Evolutionary conservation across 2,329 filamentous ascomycete species (phyloP).

Genomic region (Eurotiales sp.): DNA sequence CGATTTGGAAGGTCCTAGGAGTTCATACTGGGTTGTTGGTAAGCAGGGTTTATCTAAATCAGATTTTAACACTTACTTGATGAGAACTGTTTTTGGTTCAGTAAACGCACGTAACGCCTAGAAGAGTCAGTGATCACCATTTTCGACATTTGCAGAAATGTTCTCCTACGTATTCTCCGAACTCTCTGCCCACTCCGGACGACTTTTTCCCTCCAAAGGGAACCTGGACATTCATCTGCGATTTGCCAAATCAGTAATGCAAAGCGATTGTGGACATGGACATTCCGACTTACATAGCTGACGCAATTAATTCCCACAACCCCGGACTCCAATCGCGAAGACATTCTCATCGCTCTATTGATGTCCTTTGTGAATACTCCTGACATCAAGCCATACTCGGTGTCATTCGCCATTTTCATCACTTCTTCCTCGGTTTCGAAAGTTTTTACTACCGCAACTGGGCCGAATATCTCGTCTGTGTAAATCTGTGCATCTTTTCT

Average conservation of each 20-base stretch:
- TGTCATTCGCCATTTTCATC: constrained; percentile 13
- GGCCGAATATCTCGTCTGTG: constrained; percentile 26
- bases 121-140: neutral
- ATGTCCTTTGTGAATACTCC: constrained; percentile 73
- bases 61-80: constrained; percentile 8
- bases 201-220: constrained; percentile 7
- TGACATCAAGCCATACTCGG: constrained; percentile 42
- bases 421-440: constrained; percentile 18
- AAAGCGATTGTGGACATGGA: neutral
- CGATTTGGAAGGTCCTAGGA: no score
- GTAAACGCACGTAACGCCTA: constrained; percentile 4
- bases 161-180: constrained; percentile 5
- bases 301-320: constrained; percentile 8
- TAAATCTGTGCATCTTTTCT: constrained; percentile 13
- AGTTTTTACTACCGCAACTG: constrained; percentile 19
- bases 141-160: neutral
- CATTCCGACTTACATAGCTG: constrained; percentile 1
- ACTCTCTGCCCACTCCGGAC: constrained; percentile 4
- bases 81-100: constrained; percentile 9
- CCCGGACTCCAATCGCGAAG: constrained; percentile 64
- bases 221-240: constrained; percentile 7
- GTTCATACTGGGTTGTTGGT: no score
- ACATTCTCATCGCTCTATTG: constrained; percentile 62
- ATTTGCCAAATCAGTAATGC: neutral
- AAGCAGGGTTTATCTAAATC: no score